These are phyloP conservation scores for Umbelopsis ramanniana DNA, from an alignment of 192 early-diverging fungal species.

Conservation along the genomic window DNA sequence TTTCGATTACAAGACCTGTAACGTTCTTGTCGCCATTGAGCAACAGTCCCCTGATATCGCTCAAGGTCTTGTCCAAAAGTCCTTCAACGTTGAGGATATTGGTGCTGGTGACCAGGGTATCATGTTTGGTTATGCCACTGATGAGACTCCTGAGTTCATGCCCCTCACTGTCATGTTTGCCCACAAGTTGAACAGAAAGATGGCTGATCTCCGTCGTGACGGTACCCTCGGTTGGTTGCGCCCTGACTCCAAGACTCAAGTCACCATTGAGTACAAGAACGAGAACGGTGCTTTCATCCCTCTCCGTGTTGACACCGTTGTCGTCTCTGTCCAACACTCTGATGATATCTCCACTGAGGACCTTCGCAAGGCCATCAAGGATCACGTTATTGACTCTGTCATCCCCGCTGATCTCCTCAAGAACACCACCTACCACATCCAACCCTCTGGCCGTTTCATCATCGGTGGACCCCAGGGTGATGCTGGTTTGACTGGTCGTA, in stretches of 20 bases:
- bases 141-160: conserved; percentile 99
- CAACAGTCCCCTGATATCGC: conserved; percentile 99
- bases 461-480: conserved; percentile 99
- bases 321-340: conserved; percentile 97
- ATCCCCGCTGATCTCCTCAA: conserved; percentile 91
- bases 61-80: conserved; percentile 94
- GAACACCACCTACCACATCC: conserved; percentile 94
- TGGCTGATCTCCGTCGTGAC: conserved; percentile 94
- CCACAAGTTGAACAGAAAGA: conserved; percentile 97
- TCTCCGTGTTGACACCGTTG: conserved; percentile 94
- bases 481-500: conserved; percentile 93
- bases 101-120: conserved; percentile 99
- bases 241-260: conserved; percentile 99
- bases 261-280: conserved; percentile 98
- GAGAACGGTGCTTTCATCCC: conserved; percentile 94
- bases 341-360: conserved; percentile 85
- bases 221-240: conserved; percentile 92
- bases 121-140: conserved; percentile 95
- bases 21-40: conserved; percentile 99
- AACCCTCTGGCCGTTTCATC: conserved; percentile 99
- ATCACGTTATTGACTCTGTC: conserved; percentile 91
- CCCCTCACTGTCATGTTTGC: conserved; percentile 92
- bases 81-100: conserved; percentile 91
- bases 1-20: conserved; percentile 99
- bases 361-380: conserved; percentile 85